Percentiles rank a stretch among this genome's conserved stretches.
Evolutionary conservation across 2,329 filamentous ascomycete genomes (phyloP).

Genomic region (Fusarium torreyae): DNA sequence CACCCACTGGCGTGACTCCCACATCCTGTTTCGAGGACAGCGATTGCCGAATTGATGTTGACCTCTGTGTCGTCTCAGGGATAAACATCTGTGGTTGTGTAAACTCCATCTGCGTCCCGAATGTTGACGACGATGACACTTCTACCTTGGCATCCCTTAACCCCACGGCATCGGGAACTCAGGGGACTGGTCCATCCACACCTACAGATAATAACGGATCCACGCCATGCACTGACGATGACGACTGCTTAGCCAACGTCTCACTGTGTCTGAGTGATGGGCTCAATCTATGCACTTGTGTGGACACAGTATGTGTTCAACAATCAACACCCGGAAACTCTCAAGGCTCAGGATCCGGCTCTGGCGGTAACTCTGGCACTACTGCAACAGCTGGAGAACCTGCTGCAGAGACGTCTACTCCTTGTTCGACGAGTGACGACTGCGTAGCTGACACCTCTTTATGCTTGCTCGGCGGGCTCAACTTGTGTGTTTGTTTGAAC

Average conservation of each 20-base stretch:
- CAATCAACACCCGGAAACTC: not conserved
- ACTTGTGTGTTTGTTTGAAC: slow-evolving; percentile 9
- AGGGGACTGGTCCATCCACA: not conserved
- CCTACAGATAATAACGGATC: not conserved
- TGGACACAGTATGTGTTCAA: slow-evolving; percentile 23
- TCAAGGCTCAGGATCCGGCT: not conserved
- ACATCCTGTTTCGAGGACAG: slow-evolving; percentile 16
- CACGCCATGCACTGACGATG: not conserved
- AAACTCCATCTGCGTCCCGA: slow-evolving; percentile 5
- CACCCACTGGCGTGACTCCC: not conserved
- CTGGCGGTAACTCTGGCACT: not conserved
- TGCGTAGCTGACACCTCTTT: slow-evolving; percentile 4
- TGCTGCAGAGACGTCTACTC: not conserved
- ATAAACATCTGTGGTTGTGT: slow-evolving; percentile 23
- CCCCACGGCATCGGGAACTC: slow-evolving; percentile 2
- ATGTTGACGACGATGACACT: not conserved
- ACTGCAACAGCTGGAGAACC: not conserved
- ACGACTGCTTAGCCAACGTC: slow-evolving; percentile 13
- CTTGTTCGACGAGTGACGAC: slow-evolving; percentile 10
- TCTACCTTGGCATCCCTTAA: not conserved
- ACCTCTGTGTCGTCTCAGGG: slow-evolving; percentile 11
- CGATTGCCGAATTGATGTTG: slow-evolving; percentile 17
- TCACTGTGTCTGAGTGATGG: slow-evolving; percentile 1
- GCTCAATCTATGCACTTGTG: slow-evolving; percentile 20
- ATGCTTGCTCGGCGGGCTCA: slow-evolving; percentile 2